These are phyloP conservation scores for Thalassia testudinum DNA, from an alignment of 116 monocot species.

Conservation along the genomic window DNA sequence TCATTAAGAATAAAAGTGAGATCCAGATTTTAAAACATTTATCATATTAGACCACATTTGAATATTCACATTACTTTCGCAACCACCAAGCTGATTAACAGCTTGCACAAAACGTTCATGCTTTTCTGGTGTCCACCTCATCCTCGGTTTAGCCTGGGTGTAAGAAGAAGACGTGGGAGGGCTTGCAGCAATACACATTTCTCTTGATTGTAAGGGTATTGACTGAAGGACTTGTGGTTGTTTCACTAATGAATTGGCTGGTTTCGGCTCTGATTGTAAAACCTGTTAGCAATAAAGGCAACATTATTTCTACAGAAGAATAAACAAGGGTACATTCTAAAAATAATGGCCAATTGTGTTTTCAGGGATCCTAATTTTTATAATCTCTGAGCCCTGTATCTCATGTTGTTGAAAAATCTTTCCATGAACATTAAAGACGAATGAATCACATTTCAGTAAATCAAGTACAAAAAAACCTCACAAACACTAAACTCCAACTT, in stretches of 20 bases:
- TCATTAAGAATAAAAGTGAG: not conserved
- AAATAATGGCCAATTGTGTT: too few relatives aligned
- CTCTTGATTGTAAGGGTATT: conserved; percentile 28
- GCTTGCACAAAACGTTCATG: conserved; percentile 63
- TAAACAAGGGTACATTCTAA: not conserved
- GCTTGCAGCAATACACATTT: conserved; percentile 20
- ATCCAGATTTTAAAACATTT: not conserved
- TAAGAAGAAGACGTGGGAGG: conserved; percentile 26
- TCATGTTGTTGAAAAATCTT: too few relatives aligned
- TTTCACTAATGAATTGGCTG: conserved; percentile 12
- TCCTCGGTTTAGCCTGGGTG: conserved; percentile 26
- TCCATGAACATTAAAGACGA: too few relatives aligned
- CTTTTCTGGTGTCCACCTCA: conserved; percentile 70
- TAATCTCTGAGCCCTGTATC: too few relatives aligned
- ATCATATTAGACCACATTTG: not conserved
- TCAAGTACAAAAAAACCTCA: not conserved
- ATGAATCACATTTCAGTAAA: too few relatives aligned
- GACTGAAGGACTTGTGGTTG: conserved; percentile 18
- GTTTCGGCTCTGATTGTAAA: conserved; percentile 8
- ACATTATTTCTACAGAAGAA: not conserved
- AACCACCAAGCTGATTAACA: conserved; percentile 65
- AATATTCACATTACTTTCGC: conserved; percentile 28
- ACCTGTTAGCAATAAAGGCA: not conserved
- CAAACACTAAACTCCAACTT: too few relatives aligned
- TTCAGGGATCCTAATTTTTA: too few relatives aligned